Evolutionary conservation across 2,329 filamentous ascomycete genomes (phyloP).

Genomic region (Dendrostoma leiphaemia): DNA sequence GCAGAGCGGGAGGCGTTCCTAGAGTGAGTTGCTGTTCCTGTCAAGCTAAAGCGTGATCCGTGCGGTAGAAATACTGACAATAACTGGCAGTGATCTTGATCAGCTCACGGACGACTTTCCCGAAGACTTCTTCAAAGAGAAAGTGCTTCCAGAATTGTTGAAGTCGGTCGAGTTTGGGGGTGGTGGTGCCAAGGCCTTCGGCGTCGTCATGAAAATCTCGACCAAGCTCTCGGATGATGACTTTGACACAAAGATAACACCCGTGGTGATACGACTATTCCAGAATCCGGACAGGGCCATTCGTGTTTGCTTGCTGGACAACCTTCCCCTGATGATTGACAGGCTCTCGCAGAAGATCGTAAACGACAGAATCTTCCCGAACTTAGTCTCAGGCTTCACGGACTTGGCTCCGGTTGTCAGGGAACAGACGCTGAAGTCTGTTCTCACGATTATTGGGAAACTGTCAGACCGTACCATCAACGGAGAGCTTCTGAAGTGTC

Average conservation of each 20-base stretch:
- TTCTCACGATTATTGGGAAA: slow-evolving; percentile 83
- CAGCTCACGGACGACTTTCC: slow-evolving; percentile 90
- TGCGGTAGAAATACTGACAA: slow-evolving; percentile 33
- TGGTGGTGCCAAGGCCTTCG: slow-evolving; percentile 86
- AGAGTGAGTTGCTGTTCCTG: slow-evolving; percentile 41
- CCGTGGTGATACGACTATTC: slow-evolving; percentile 84
- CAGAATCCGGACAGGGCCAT: slow-evolving; percentile 88
- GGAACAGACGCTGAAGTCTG: slow-evolving; percentile 94
- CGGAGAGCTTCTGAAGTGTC: slow-evolving; percentile 82
- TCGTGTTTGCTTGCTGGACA: slow-evolving; percentile 86
- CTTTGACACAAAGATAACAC: slow-evolving; percentile 79
- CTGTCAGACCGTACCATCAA: slow-evolving; percentile 91
- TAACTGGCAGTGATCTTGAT: slow-evolving; percentile 66
- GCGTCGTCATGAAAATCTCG: slow-evolving; percentile 86
- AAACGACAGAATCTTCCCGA: slow-evolving; percentile 95
- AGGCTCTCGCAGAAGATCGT: slow-evolving; percentile 83
- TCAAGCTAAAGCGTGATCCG: not conserved
- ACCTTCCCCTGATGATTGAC: slow-evolving; percentile 87
- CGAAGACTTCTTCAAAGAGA: slow-evolving; percentile 97
- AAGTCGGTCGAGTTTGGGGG: slow-evolving; percentile 99
- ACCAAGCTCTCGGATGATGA: slow-evolving; percentile 85
- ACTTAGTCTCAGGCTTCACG: slow-evolving; percentile 91
- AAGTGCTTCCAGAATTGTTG: slow-evolving; percentile 90
- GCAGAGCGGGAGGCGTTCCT: slow-evolving; percentile 83
- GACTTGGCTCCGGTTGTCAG: slow-evolving; percentile 87